These are phyloP conservation scores for Clarireedia homoeocarpa DNA, from an alignment of 2,329 filamentous ascomycete species.

Conservation along the genomic window DNA sequence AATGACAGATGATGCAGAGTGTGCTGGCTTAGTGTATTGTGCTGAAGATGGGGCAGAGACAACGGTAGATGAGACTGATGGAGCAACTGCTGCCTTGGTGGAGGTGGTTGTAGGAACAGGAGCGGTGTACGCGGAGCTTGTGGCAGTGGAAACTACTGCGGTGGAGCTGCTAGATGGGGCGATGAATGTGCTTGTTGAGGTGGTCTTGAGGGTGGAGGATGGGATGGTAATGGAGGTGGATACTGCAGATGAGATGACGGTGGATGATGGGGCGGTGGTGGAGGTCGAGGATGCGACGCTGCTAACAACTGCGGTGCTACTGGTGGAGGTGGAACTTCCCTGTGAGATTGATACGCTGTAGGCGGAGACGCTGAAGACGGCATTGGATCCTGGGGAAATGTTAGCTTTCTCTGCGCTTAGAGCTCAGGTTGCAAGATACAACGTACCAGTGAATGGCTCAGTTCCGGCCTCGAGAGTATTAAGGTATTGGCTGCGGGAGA, in stretches of 20 bases:
- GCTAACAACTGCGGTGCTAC: neutral
- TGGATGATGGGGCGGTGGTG: neutral
- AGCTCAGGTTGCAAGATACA: neutral
- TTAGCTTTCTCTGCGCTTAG: neutral
- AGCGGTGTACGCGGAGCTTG: neutral
- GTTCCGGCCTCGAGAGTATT: constrained; percentile 46
- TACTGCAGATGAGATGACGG: neutral
- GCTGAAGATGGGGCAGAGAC: neutral
- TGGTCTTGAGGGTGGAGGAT: neutral
- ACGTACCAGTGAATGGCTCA: constrained; percentile 42
- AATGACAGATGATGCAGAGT: neutral
- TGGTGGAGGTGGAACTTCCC: neutral
- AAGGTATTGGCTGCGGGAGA: constrained; percentile 43
- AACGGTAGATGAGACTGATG: neutral
- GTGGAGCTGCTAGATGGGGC: neutral
- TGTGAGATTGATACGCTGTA: constrained; percentile 1
- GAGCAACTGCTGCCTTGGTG: neutral
- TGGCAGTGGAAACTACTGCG: neutral
- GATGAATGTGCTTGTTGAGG: neutral
- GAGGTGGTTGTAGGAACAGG: neutral
- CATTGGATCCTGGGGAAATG: neutral
- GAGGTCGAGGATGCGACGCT: neutral
- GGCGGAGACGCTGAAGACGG: neutral
- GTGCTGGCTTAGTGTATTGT: neutral
- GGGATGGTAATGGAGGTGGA: neutral